phyloP scores from a whole-genome alignment of 2,329 filamentous ascomycete genomes.

The Ceratocystis alfenasii region DNA sequence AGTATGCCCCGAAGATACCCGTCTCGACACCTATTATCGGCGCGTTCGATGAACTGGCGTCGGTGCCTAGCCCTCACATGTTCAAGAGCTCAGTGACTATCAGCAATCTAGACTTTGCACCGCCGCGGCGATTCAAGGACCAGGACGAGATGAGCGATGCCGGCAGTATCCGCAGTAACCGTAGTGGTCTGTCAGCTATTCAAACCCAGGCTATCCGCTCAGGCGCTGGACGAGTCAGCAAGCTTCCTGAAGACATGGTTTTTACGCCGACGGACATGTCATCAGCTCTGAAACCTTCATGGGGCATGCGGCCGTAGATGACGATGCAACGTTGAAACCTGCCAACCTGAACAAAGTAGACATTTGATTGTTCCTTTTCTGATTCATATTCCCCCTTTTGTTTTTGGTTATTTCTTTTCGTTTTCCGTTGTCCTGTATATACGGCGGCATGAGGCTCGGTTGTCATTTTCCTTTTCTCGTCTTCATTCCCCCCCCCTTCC shows the following conservation, averaged over 20 bases:
- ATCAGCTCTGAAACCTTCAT: constrained; percentile 47
- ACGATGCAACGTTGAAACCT: neutral
- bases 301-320: constrained; percentile 40
- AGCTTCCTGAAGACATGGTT: constrained; percentile 68
- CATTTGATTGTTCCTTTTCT: constrained; percentile 20
- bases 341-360: constrained; percentile 15
- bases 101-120: constrained; percentile 68
- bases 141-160: constrained; percentile 49
- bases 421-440: neutral
- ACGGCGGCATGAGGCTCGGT: neutral
- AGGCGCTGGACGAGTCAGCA: constrained; percentile 77
- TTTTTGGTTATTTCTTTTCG: constrained; percentile 5
- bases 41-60: constrained; percentile 73
- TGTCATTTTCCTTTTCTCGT: constrained; percentile 6
- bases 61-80: constrained; percentile 76
- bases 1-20: constrained; percentile 63
- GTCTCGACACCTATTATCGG: constrained; percentile 68
- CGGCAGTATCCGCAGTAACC: constrained; percentile 54
- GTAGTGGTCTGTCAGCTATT: constrained; percentile 58
- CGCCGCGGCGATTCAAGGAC: constrained; percentile 61
- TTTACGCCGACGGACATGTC: constrained; percentile 60
- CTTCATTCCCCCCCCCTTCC: neutral
- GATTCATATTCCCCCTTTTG: constrained; percentile 14
- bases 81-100: constrained; percentile 69
- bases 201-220: constrained; percentile 61